Evolutionary conservation across 495 filamentous ascomycete genomes (phyloP), one percentile per base, ranked within the genome.

Genomic region (Rusavskia elegans): DNA sequence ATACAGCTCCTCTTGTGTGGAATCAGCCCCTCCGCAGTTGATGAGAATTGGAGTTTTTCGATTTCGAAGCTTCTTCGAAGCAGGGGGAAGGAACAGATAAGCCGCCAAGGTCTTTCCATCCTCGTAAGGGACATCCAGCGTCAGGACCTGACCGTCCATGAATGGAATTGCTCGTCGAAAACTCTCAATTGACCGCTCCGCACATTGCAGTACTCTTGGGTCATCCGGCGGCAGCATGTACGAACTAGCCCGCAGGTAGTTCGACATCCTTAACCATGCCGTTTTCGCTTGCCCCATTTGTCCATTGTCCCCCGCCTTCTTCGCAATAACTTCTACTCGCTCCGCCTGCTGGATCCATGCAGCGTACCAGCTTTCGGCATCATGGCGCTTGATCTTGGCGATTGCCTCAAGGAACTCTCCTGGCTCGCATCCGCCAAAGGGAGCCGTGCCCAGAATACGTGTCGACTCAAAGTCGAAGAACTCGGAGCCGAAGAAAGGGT

Each of bases 391-490:
- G 62, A 76, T 70, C 13, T 66, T 48, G 8, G 53, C 58, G 0
- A 59, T 57, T 0, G 68, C 70, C 19, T 68, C 64, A 8, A 74
- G 63, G 23, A 56, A 58, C 52, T 78, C 73, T 1, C 52, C 64
- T 7, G 67, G 52, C 6, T 78, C 75, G 45, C 52, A 55, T 13
- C 73, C 73, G 3, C 60, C 62, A 32, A 48, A 48, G 0, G 66
- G 58, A 0, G 68, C 59, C 1, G 51, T 68, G 46, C 61, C 64
- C 4, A 78, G 66, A 14, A 77, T 40, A 0, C 73, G 68, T 8
- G 68, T 17, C 3, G 57, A 32, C 48, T 78, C 73, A 58, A 78
- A 77, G 48, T 75, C 51, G 64, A 70, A 73, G 29, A 72, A 72
- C 25, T 14, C 39, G 40, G 48, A 52, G 37, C 60, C 55, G 59